Base-by-base conservation (phyloP, 2,329 filamentous ascomycete species). In the Alternaria conjuncta region DNA sequence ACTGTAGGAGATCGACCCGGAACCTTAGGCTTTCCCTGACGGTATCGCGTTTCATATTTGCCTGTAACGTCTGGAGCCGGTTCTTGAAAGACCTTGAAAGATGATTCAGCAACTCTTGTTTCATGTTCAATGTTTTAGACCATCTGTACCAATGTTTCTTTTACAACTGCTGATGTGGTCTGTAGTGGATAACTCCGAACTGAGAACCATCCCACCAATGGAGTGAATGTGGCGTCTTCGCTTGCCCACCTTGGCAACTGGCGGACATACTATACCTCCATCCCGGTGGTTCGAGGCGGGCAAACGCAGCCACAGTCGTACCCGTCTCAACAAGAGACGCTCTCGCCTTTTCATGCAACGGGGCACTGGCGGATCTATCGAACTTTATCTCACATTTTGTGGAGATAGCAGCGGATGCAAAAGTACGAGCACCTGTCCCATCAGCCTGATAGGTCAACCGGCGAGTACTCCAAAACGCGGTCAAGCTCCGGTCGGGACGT, bases 161-260 rank as follows among this genome's bases (percentile, higher is more conserved):
- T 30, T 36, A 56, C 23, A 26, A 23, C 36, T 15, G 44, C 20
- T 45, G 25, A 20, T 15, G 21, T 36, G 11, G 47, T 51, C 30
- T 15, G 30, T 41, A 41, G 49, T 32, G 49, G 13, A 41, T 18
- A 41, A 30, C 13, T 51, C 49, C 49, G 30, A n/a, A 41, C 20
- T n/a, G 49, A 41, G 5, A 41, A 25, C 49, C 9, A 25, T 23
- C 20, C 30, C 30, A 30, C 49, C 49, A 45, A 28, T 53, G 30
- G 43, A 44, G 30, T 32, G 18, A 47, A 45, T n/a, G 32, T 46
- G 53, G 56, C 44, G 55, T 21, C 21, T 18, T 45, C 47, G 30
- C 30, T 49, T 51, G 30, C 13, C 43, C 28, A 21, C 25, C 55
- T 62, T 62, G 62, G 62, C 49, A 62, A 56, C 36, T 50, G 47